Conservation (phyloP, 2,329 filamentous ascomycete species). For the Sporothrix inflata region DNA sequence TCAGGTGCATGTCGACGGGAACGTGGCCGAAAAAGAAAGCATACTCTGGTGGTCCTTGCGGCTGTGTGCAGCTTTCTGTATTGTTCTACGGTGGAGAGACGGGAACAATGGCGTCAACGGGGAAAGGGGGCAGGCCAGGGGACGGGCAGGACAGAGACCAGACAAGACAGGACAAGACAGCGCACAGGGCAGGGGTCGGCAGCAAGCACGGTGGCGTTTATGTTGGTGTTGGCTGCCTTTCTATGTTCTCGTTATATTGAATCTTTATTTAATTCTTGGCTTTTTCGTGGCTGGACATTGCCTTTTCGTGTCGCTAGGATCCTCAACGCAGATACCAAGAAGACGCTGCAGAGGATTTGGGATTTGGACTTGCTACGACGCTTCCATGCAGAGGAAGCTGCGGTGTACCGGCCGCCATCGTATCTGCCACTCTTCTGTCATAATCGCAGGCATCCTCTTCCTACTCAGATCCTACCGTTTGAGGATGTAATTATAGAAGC, state of each 20-base stretch:
- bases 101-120: background rate
- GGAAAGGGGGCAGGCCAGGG: background rate
- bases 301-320: background rate
- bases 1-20: background rate
- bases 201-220: background rate
- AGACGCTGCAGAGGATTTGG: background rate
- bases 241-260: background rate
- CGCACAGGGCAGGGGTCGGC: background rate
- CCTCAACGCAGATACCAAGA: background rate
- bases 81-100: background rate
- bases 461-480: background rate
- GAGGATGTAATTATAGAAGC: background rate
- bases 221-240: background rate
- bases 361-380: background rate
- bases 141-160: background rate
- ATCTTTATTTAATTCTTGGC: background rate
- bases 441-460: background rate
- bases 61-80: background rate
- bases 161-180: background rate
- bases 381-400: slow-evolving; percentile 10
- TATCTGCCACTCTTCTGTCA: background rate
- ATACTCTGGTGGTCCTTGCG: background rate
- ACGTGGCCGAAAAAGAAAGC: background rate
- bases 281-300: background rate
- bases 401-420: background rate